Evolutionary conservation across 495 filamentous ascomycete species (phyloP).

Genomic region (Neurospora sublineolata): DNA sequence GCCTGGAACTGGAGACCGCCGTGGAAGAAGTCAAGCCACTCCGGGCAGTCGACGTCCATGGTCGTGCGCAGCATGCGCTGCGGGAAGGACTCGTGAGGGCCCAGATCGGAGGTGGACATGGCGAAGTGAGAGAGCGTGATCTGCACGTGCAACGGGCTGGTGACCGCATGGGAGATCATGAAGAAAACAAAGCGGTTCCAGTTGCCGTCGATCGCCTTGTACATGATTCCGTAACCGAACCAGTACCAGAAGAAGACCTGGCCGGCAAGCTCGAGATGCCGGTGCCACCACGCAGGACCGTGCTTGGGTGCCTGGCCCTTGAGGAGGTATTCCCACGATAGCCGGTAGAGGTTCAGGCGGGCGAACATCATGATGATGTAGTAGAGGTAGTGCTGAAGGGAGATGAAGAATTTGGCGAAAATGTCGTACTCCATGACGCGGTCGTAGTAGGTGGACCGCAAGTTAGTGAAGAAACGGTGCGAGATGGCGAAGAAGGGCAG

Average conservation of each 20-base stretch:
- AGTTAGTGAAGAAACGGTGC: constrained; percentile 64
- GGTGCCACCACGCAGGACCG: constrained; percentile 79
- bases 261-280: constrained; percentile 72
- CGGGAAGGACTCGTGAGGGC: constrained; percentile 78
- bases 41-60: constrained; percentile 94
- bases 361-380: constrained; percentile 77
- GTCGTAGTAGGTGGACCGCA: constrained; percentile 85
- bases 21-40: constrained; percentile 94
- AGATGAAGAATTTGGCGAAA: constrained; percentile 57
- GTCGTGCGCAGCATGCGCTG: constrained; percentile 96
- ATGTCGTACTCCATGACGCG: constrained; percentile 75
- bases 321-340: constrained; percentile 76
- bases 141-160: constrained; percentile 82
- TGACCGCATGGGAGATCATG: constrained; percentile 76
- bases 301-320: constrained; percentile 64
- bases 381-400: constrained; percentile 73
- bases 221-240: constrained; percentile 82
- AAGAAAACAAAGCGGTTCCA: constrained; percentile 64
- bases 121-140: constrained; percentile 96
- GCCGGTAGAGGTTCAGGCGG: constrained; percentile 81
- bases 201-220: constrained; percentile 59
- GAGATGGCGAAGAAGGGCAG: constrained; percentile 92
- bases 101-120: constrained; percentile 89
- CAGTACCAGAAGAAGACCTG: constrained; percentile 87
- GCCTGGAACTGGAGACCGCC: constrained; percentile 95